A percentile compares a stretch with the other conserved stretches of the same genome.
phyloP scores from a whole-genome alignment of 2,329 filamentous ascomycete species.

The Colletotrichum sojae region DNA sequence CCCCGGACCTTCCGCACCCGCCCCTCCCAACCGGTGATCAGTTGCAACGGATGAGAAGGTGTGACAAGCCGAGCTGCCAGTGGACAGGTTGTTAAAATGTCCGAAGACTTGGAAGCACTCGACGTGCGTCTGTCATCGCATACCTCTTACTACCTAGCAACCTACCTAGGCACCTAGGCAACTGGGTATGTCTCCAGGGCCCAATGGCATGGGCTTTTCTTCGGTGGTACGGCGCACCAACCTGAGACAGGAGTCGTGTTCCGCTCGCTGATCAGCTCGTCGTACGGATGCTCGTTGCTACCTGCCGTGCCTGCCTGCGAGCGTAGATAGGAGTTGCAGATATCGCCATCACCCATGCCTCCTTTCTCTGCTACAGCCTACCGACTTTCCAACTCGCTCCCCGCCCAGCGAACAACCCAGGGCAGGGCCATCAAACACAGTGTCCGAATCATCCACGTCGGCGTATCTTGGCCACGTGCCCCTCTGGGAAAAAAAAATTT shows the following conservation, averaged over 20 bases:
- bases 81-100: background rate
- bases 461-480: slow-evolving; percentile 18
- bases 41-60: background rate
- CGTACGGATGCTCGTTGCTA: background rate
- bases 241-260: slow-evolving; percentile 29
- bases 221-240: slow-evolving; percentile 22
- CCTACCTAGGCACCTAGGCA: no score
- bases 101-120: background rate
- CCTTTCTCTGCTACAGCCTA: background rate
- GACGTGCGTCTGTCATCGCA: no score
- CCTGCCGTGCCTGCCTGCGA: background rate
- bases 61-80: background rate
- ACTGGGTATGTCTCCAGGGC: no score
- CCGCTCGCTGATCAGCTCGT: slow-evolving; percentile 8
- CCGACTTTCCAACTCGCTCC: background rate
- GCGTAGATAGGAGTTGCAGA: slow-evolving; percentile 23
- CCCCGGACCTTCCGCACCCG: slow-evolving; percentile 15
- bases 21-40: slow-evolving; percentile 10
- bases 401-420: background rate
- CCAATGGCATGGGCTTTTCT: slow-evolving; percentile 8
- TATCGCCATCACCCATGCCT: slow-evolving; percentile 35
- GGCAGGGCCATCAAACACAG: background rate
- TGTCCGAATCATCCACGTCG: background rate
- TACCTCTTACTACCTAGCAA: no score
- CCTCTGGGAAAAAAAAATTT: no score